Percentiles rank a stretch among this genome's conserved stretches.
Evolutionary conservation across 257 asterid genomes (phyloP).

Genomic region (Cynanchum wilfordii): DNA sequence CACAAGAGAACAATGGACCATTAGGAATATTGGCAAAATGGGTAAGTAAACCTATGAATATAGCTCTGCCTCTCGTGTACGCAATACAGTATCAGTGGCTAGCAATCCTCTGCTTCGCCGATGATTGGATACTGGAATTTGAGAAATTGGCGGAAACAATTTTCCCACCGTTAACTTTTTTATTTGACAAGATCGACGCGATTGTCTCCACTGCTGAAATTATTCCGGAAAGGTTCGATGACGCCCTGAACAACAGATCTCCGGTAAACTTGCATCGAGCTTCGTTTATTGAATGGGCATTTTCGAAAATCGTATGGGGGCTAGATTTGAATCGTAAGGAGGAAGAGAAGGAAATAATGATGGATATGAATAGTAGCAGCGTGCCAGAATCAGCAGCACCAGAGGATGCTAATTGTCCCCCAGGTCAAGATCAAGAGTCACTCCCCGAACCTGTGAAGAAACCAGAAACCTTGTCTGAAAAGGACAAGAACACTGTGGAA

Average conservation of each 20-base stretch:
- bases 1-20: conserved; percentile 34
- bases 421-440: conserved; percentile 1
- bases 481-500: not conserved
- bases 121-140: conserved; percentile 38
- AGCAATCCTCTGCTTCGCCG: conserved; percentile 33
- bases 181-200: conserved; percentile 43
- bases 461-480: not conserved
- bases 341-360: conserved; percentile 43
- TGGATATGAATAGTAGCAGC: conserved; percentile 21
- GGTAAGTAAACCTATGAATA: conserved; percentile 1
- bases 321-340: conserved; percentile 21
- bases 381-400: not conserved
- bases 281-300: conserved; percentile 34
- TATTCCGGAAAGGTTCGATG: conserved; percentile 38
- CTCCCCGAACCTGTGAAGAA: not conserved
- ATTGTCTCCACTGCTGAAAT: conserved; percentile 34
- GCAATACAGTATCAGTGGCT: conserved; percentile 33
- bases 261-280: conserved; percentile 24
- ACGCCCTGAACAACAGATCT: conserved; percentile 17
- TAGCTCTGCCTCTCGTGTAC: conserved; percentile 27
- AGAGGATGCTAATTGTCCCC: not conserved
- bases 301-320: conserved; percentile 28
- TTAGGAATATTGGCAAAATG: conserved; percentile 34
- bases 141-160: conserved; percentile 32
- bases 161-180: conserved; percentile 39